Base-by-base conservation (phyloP, 176 grass and related monocot genomes). In the Oryza meridionalis region DNA sequence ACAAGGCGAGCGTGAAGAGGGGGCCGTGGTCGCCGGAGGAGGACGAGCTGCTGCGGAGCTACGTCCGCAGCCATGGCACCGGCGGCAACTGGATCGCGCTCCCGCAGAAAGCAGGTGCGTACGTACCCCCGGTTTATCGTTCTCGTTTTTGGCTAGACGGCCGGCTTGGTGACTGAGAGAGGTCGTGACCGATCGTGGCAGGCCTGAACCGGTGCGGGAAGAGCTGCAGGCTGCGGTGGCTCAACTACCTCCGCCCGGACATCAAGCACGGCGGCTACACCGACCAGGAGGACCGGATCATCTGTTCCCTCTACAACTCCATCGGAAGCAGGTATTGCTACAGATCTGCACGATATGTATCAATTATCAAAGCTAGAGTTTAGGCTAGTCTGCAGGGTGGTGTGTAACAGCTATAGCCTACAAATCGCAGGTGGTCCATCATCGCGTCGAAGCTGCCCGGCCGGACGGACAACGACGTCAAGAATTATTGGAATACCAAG, bases 401-500 rank as follows among this genome's bases (percentile, higher is more conserved):
- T 62, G 58, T 62, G 21, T 62, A 24, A 62, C 55, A 62, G 58
- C 58, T 62, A 62, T 62, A 62, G 13, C 19, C 55, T 24, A 4
- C 58, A 50, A 9, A 7, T 29, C 37, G 68, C 78, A 92, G 94
- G 86, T 97, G 95, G 95, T 97, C 95, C 21, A 76, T 97, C 80
- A 97, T 97, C 70, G 95, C 95, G 50, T 93, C 95, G 40, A 94
- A 91, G 59, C 86, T 97, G 72, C 92, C 90, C 0, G 95, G 95
- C 5, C 73, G 95, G 79, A 97, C 95, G 27, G 95, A 97, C 89
- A 97, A 97, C 85, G 90, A 94, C 76, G 89, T 97, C 65, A 97
- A 97, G 83, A 97, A 97, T 81, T 92, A 97, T 81, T 97, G 95
- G 95, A 97, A 97, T 84, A 97, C 92, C 79, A 97, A 97, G 76